Evolutionary conservation across 495 filamentous ascomycete genomes (phyloP).

Genomic region (Xylaria castorea): DNA sequence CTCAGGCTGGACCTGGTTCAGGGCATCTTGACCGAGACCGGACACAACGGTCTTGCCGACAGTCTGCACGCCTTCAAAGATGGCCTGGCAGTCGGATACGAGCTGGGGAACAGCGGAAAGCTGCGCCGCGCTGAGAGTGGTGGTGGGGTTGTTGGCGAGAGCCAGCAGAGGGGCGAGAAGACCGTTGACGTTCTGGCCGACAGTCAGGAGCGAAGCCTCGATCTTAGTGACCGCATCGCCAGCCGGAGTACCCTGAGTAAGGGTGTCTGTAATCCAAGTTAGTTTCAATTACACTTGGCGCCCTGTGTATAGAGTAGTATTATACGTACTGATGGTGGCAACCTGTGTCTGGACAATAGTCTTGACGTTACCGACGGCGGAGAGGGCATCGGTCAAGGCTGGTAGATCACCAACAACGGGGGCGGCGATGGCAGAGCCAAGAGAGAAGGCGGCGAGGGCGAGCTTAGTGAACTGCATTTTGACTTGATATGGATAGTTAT

Average conservation of each 20-base stretch:
- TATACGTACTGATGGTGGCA: neutral
- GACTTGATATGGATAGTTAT: neutral
- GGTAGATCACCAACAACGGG: neutral
- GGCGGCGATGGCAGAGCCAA: constrained; percentile 5
- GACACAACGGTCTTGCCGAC: neutral
- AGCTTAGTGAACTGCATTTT: constrained; percentile 16
- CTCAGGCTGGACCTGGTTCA: constrained; percentile 8
- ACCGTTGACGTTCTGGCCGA: constrained; percentile 1
- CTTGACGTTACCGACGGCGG: neutral
- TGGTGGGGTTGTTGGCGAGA: neutral
- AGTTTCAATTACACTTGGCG: neutral
- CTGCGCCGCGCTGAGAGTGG: neutral
- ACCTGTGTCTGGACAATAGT: neutral
- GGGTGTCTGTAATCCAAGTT: neutral
- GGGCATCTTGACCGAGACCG: neutral
- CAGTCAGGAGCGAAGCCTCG: constrained; percentile 1
- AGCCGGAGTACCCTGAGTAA: neutral
- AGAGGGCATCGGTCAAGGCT: neutral
- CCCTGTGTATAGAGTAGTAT: neutral
- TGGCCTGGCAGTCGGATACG: neutral
- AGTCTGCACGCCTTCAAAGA: constrained; percentile 1
- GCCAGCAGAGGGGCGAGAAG: neutral
- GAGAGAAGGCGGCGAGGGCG: constrained; percentile 7
- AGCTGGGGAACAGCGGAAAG: neutral
- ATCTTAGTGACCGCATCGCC: constrained; percentile 1